Evolutionary conservation across 2,329 filamentous ascomycete species (phyloP), one percentile per base, ranked within the genome.

Genomic region (Thielaviopsis populi): DNA sequence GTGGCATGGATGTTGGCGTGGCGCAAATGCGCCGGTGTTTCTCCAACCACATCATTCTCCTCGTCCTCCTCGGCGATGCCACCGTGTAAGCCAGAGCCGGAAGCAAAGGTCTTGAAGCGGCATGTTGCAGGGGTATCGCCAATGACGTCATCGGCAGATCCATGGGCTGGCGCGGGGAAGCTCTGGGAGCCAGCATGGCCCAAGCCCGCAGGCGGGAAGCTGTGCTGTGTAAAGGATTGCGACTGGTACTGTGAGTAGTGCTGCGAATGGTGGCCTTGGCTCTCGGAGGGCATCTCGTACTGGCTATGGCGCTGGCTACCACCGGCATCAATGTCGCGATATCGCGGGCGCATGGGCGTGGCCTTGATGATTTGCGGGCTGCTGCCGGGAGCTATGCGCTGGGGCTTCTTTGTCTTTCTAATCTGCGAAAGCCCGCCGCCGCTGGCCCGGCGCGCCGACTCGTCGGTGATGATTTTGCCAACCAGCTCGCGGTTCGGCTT

Each of bases 401-500:
- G 72, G 6, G 78, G 78, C 68, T 80, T 85, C 69, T 77, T 82
- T 2, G 76, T 73, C 74, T 83, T 84, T 70, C 74, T 75, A 30
- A 75, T 70, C 58, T 76, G 74, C 15, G 76, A 76, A 59, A 78
- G 70, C 54, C 76, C 75, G 3, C 76, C 75, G 17, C 76, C 76
- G 4, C 77, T 75, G 15, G 27, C 17, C 63, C 84, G 81, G 68
- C 80, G 80, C 71, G 90, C 86, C 3, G 83, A 80, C 30, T 83
- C 85, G 68, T 89, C 86, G 2, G 81, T 83, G 64, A 88, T 78
- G 43, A 83, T 80, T 69, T 84, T 85, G 40, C 84, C 83, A 13
- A 85, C 86, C 48, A 87, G 77, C 24, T 83, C 80, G 56, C 89
- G 82, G 69, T 92, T 91, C 0, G 89, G 89, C 72, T 85, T 89